A percentile compares a stretch with the other conserved stretches of the same genome.
These are phyloP conservation scores for Penicillium paxilli DNA, from an alignment of 495 filamentous ascomycete genomes.

Conservation along the genomic window DNA sequence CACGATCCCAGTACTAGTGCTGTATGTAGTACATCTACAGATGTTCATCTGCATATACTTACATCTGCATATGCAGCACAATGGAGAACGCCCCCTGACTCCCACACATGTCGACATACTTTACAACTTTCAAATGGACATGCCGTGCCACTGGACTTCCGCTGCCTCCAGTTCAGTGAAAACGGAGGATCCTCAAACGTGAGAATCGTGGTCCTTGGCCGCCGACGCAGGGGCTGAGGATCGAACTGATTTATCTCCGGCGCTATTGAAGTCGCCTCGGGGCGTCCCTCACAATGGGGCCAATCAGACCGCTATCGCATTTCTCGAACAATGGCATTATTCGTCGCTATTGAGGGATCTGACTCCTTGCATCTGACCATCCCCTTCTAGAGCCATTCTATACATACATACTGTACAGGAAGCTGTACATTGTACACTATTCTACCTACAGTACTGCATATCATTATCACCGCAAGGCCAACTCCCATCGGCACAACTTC, in stretches of 20 bases:
- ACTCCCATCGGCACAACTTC: not conserved
- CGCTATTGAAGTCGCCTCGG: slow-evolving; percentile 17
- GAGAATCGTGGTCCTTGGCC: not conserved
- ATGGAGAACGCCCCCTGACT: not conserved
- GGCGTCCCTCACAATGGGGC: slow-evolving; percentile 1
- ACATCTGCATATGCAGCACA: not conserved
- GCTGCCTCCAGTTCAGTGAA: too few species aligned
- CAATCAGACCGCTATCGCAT: slow-evolving; percentile 6
- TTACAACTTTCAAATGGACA: not conserved
- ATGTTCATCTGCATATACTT: too few species aligned
- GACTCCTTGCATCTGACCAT: not conserved
- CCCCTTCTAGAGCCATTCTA: too few species aligned
- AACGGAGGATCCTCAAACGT: not conserved
- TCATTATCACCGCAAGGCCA: not conserved
- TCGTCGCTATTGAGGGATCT: not conserved
- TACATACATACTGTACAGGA: not conserved
- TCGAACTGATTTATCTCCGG: slow-evolving; percentile 1
- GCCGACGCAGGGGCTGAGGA: not conserved
- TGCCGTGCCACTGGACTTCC: too few species aligned
- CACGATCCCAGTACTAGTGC: too few species aligned
- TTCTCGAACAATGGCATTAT: slow-evolving; percentile 17
- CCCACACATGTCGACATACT: not conserved
- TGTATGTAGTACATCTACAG: too few species aligned
- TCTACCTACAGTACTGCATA: not conserved
- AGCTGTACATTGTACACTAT: too few species aligned